These are phyloP conservation scores for Corrigiola litoralis DNA, from an alignment of 179 eudicot species.

Conservation along the genomic window DNA sequence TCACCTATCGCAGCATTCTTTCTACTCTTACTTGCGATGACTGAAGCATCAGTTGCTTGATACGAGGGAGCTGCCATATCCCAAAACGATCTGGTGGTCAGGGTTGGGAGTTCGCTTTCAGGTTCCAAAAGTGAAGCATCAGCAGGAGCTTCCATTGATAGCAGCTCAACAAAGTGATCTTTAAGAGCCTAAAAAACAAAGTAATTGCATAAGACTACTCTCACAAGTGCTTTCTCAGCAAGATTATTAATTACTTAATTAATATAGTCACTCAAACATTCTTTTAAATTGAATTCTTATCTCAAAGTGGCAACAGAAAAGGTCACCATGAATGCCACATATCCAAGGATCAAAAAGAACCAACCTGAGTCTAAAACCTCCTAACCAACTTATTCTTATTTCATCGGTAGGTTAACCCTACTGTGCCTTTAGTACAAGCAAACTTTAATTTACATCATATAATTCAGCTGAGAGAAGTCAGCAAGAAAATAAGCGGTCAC, in stretches of 20 bases:
- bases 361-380: too few relatives aligned
- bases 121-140: constrained; percentile 56
- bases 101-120: constrained; percentile 43
- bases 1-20: constrained; percentile 2
- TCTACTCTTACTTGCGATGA: constrained; percentile 16
- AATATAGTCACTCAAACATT: too few relatives aligned
- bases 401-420: too few relatives aligned
- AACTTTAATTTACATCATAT: too few relatives aligned
- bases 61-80: constrained; percentile 35
- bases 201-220: not conserved
- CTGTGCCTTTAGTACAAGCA: too few relatives aligned
- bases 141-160: constrained; percentile 60
- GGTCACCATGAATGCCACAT: too few relatives aligned
- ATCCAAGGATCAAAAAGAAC: too few relatives aligned
- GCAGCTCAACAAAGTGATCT: constrained; percentile 72
- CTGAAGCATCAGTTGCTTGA: constrained; percentile 19
- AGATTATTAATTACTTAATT: not conserved
- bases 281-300: too few relatives aligned
- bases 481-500: too few relatives aligned
- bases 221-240: not conserved
- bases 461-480: too few relatives aligned
- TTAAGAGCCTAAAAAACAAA: constrained; percentile 42
- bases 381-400: too few relatives aligned
- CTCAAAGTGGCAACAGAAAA: too few relatives aligned
- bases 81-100: constrained; percentile 53